These are phyloP conservation scores for Nemania serpens DNA, from an alignment of 2,329 filamentous ascomycete genomes.

Conservation along the genomic window DNA sequence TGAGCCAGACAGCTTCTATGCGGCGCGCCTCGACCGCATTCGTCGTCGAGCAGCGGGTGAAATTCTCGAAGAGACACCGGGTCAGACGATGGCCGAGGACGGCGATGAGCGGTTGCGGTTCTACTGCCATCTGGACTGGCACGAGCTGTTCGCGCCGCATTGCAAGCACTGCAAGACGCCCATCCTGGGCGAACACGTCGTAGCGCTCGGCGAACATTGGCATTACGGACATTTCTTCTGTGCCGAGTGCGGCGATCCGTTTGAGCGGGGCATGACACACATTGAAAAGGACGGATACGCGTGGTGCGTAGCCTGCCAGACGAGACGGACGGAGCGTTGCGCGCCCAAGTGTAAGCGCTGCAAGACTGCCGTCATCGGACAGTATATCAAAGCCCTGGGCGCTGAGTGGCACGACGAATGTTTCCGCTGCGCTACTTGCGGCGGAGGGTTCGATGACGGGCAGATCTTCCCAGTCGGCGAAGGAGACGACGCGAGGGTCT, in stretches of 20 bases:
- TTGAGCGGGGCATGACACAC: slow-evolving; percentile 70
- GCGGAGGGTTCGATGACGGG: slow-evolving; percentile 65
- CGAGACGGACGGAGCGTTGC: slow-evolving; percentile 84
- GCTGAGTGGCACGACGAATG: slow-evolving; percentile 93
- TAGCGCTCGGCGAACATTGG: slow-evolving; percentile 94
- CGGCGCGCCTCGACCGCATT: slow-evolving; percentile 75
- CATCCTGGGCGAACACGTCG: slow-evolving; percentile 91
- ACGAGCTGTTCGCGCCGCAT: slow-evolving; percentile 88
- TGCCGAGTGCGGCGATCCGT: slow-evolving; percentile 96
- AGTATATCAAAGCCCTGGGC: slow-evolving; percentile 87
- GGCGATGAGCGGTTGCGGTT: slow-evolving; percentile 78
- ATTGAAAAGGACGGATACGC: slow-evolving; percentile 97
- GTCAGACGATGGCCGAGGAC: slow-evolving; percentile 69
- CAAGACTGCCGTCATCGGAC: slow-evolving; percentile 80
- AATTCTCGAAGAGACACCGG: slow-evolving; percentile 64
- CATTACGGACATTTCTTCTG: slow-evolving; percentile 99
- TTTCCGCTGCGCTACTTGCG: slow-evolving; percentile 76
- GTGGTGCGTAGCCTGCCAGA: slow-evolving; percentile 94
- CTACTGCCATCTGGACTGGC: slow-evolving; percentile 98
- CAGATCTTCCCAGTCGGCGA: slow-evolving; percentile 66
- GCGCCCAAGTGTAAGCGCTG: slow-evolving; percentile 89
- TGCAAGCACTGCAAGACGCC: slow-evolving; percentile 97
- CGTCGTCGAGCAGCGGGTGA: slow-evolving; percentile 62
- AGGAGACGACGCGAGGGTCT: slow-evolving; percentile 50
- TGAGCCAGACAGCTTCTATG: slow-evolving; percentile 76